These are phyloP conservation scores for Mortierella claussenii DNA, from an alignment of 192 early-diverging fungal species.

Conservation along the genomic window DNA sequence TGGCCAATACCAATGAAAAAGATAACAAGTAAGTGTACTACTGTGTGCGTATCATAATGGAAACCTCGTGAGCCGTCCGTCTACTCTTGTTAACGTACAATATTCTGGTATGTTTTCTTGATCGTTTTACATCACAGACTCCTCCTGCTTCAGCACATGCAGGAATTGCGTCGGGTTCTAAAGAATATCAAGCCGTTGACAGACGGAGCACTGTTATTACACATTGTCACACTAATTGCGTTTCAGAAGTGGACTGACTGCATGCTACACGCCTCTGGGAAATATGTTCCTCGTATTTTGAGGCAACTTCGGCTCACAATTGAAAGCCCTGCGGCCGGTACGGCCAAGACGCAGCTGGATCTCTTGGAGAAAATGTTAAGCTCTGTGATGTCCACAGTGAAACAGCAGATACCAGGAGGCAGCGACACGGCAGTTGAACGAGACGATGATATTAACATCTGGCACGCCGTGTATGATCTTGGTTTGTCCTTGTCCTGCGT, in stretches of 20 bases:
- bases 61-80: too few species aligned
- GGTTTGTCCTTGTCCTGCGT: slow-evolving; percentile 1
- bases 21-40: slow-evolving; percentile 5
- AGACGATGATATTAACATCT: background rate
- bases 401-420: too few species aligned
- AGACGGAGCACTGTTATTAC: slow-evolving; percentile 33
- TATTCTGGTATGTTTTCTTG: background rate
- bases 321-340: slow-evolving; percentile 4
- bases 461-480: slow-evolving; percentile 10
- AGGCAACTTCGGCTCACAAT: slow-evolving; percentile 25
- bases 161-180: slow-evolving; percentile 12
- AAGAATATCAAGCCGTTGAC: slow-evolving; percentile 6
- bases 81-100: too few species aligned
- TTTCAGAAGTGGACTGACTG: slow-evolving; percentile 34
- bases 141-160: slow-evolving; percentile 13
- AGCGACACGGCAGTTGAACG: too few species aligned
- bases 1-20: background rate
- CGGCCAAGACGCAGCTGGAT: slow-evolving; percentile 3
- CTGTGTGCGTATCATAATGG: too few species aligned
- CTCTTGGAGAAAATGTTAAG: slow-evolving; percentile 23
- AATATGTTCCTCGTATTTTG: slow-evolving; percentile 41
- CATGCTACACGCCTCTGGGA: slow-evolving; percentile 52
- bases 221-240: slow-evolving; percentile 37
- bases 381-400: slow-evolving; percentile 14
- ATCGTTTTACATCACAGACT: background rate